These are phyloP conservation scores for Hypsizygus marmoreus DNA, from an alignment of 768 basidiomycete genomes.

Conservation along the genomic window DNA sequence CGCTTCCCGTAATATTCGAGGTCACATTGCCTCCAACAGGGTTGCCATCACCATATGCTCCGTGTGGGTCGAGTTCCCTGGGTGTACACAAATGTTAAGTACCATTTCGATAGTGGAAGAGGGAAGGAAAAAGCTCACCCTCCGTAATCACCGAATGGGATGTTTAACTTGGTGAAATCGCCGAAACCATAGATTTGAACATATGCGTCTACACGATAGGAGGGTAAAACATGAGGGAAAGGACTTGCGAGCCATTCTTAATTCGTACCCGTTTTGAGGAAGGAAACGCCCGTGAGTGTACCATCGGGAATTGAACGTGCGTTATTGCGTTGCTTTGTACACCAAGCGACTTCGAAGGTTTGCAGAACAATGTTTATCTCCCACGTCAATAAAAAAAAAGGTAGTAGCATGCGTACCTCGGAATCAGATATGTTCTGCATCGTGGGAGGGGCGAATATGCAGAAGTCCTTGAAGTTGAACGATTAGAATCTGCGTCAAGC, in stretches of 20 bases:
- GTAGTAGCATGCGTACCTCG: conserved; percentile 27
- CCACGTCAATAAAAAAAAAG: not conserved
- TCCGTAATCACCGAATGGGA: conserved; percentile 40
- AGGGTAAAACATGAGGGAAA: not conserved
- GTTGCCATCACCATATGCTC: conserved; percentile 41
- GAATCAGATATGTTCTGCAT: conserved; percentile 35
- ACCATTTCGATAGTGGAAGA: not conserved
- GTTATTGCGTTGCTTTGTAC: conserved; percentile 43
- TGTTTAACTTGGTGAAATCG: conserved; percentile 44
- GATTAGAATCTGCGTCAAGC: not conserved
- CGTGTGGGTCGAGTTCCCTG: conserved; percentile 48
- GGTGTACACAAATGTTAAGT: not conserved
- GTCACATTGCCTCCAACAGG: conserved; percentile 50
- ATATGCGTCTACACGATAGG: conserved; percentile 33
- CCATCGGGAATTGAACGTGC: conserved; percentile 49
- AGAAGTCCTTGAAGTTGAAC: conserved; percentile 37
- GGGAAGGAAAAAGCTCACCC: conserved; percentile 25
- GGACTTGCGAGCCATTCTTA: not conserved
- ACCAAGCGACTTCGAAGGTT: conserved; percentile 49
- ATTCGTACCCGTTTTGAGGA: conserved; percentile 39
- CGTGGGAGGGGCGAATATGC: conserved; percentile 43
- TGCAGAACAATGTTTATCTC: conserved; percentile 16
- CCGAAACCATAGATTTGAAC: conserved; percentile 44
- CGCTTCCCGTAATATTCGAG: conserved; percentile 40
- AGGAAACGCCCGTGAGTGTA: conserved; percentile 40